phyloP scores from a whole-genome alignment of 345 rosid genomes.

The Eucalyptus curtisii region DNA sequence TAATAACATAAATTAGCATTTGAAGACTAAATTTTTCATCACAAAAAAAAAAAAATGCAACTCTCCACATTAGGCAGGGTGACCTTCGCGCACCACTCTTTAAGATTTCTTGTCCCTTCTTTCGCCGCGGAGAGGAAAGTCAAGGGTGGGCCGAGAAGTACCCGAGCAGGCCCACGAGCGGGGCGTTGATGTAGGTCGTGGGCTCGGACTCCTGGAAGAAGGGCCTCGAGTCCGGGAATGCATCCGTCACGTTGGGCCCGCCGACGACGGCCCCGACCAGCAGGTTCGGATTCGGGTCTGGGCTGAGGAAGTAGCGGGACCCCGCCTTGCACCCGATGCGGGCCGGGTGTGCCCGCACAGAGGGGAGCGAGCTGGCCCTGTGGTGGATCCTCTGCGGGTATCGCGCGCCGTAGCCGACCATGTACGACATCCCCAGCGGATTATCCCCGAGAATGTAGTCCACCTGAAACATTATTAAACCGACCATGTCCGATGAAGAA shows the following conservation, averaged over 20 bases:
- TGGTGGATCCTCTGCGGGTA: slow-evolving; percentile 92
- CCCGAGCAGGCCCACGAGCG: slow-evolving; percentile 80
- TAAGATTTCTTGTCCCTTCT: not conserved
- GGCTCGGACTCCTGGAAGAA: slow-evolving; percentile 89
- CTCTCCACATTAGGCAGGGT: slow-evolving; percentile 17
- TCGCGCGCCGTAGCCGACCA: slow-evolving; percentile 84
- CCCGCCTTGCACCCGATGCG: slow-evolving; percentile 64
- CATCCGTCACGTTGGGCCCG: slow-evolving; percentile 72
- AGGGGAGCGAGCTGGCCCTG: slow-evolving; percentile 78
- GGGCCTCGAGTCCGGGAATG: slow-evolving; percentile 74
- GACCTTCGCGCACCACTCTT: slow-evolving; percentile 52
- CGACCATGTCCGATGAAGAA: not conserved
- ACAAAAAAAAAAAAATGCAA: not conserved
- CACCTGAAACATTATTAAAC: slow-evolving; percentile 24
- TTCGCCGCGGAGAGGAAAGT: not conserved
- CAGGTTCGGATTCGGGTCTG: slow-evolving; percentile 71
- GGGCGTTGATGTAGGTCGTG: slow-evolving; percentile 93
- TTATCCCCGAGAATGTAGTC: slow-evolving; percentile 95
- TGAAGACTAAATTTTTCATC: not conserved
- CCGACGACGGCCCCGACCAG: slow-evolving; percentile 83
- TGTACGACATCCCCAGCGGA: slow-evolving; percentile 78
- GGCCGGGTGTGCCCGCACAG: slow-evolving; percentile 47
- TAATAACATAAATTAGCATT: not conserved
- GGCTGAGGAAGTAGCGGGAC: slow-evolving; percentile 42
- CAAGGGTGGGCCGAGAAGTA: slow-evolving; percentile 62